Evolutionary conservation across 495 filamentous ascomycete species (phyloP), one percentile per base, ranked within the genome.

Genomic region (Trichoderma erinaceum): DNA sequence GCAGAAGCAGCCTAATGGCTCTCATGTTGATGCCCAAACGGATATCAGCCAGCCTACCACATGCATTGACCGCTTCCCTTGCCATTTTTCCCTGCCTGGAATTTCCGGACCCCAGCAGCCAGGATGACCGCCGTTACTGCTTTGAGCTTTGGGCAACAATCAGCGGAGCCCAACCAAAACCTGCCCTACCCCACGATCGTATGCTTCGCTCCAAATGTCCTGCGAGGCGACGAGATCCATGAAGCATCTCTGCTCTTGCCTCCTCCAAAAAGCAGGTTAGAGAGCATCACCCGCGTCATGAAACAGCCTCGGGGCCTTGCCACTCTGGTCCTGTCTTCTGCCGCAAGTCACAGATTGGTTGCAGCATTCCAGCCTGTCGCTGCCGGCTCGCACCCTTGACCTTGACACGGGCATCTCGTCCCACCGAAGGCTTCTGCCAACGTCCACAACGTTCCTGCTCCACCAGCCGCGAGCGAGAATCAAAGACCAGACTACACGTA

Each of bases 121-220:
- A 25, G 16, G n/a, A n/a, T 48, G 44, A 48, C 44, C n/a, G 44
- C 35, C 5, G 35, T 38, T 38, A 15, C 43, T 46, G 43, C 43
- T 46, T 46, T 46, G 21, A 56, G 21, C 25, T 56, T 61, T 61
- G 56, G 56, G 56, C 56, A 61, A 61, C 56, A 61, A 61, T 61
- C 56, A 32, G 56, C 56, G 56, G 56, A 61, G 56, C 56, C 56
- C 56, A 61, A 61, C 56, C 56, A 35, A 61, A 32, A 32, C 56
- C 56, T 61, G 56, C 56, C 56, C 25, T 61, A 61, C 56, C 56
- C 56, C 56, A 61, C 56, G 56, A 61, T 61, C 56, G 56, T 61
- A 3, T 27, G 27, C 56, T 61, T 61, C 27, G 56, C 56, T 61
- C 56, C 56, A 29, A 38, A 61, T 4, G 56, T 61, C 56, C 56